Conservation (phyloP, 139 green algal genomes). For the Microglena sp. region DNA sequence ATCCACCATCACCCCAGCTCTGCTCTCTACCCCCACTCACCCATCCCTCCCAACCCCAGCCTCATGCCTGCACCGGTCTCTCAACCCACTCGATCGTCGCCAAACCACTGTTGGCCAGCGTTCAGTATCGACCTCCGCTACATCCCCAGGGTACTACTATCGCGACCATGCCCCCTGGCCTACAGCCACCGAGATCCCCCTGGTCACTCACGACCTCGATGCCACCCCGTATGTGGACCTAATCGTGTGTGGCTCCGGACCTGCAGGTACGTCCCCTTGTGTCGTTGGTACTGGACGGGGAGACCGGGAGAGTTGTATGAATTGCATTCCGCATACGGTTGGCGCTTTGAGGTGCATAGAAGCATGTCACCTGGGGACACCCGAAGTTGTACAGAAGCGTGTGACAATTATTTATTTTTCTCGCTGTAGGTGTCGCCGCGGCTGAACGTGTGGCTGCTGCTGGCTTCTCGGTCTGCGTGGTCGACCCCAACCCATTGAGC, state of each 20-base stretch:
- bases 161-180: conserved; percentile 23
- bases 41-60: no score
- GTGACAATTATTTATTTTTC: no score
- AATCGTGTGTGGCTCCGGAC: conserved; percentile 79
- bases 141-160: conserved; percentile 12
- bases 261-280: no score
- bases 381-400: neutral
- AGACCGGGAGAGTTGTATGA: conserved; percentile 25
- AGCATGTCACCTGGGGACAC: neutral
- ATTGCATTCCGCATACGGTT: neutral
- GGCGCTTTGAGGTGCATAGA: neutral
- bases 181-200: conserved; percentile 13
- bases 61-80: no score
- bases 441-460: conserved; percentile 41
- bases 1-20: no score
- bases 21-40: no score
- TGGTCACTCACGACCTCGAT: conserved; percentile 20
- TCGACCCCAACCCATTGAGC: conserved; percentile 72
- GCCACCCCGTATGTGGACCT: conserved; percentile 63
- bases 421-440: no score
- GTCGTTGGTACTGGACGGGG: conserved; percentile 53
- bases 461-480: conserved; percentile 65
- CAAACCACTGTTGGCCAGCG: no score
- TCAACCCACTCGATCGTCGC: no score
- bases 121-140: no score